Conservation (phyloP, 1,284 basidiomycete genomes). For the Hypsizygus ulmarius region DNA sequence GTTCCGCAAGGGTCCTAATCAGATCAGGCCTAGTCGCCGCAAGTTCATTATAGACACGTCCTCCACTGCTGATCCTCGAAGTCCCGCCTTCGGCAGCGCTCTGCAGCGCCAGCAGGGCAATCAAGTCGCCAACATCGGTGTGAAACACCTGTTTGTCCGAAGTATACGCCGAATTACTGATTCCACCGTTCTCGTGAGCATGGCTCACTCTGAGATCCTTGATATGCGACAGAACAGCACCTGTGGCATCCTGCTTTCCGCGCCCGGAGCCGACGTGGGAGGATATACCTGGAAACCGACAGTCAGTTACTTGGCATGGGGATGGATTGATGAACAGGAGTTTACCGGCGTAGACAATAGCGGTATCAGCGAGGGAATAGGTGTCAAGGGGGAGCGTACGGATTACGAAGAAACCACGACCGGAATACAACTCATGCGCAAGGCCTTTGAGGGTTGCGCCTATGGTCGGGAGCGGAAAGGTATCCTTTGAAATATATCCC, state of each 20-base stretch:
- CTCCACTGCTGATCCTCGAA: slow-evolving; percentile 43
- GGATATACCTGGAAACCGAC: slow-evolving; percentile 32
- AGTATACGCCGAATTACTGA: slow-evolving; percentile 45
- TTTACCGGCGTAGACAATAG: slow-evolving; percentile 34
- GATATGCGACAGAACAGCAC: slow-evolving; percentile 44
- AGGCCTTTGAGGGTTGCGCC: slow-evolving; percentile 28
- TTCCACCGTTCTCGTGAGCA: slow-evolving; percentile 35
- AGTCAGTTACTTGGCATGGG: not conserved
- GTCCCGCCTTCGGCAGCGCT: slow-evolving; percentile 40
- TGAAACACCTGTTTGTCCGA: slow-evolving; percentile 50
- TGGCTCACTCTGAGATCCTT: slow-evolving; percentile 43
- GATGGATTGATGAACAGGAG: not conserved
- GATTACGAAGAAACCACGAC: slow-evolving; percentile 41
- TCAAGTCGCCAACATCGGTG: slow-evolving; percentile 44
- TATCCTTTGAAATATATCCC: slow-evolving; percentile 29
- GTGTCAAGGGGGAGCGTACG: slow-evolving; percentile 35
- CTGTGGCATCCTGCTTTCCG: slow-evolving; percentile 40
- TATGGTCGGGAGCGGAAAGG: slow-evolving; percentile 37
- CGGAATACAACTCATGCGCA: slow-evolving; percentile 33
- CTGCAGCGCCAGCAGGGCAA: slow-evolving; percentile 40
- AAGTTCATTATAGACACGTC: slow-evolving; percentile 44
- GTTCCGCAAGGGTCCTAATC: slow-evolving; percentile 37
- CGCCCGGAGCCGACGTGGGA: slow-evolving; percentile 41
- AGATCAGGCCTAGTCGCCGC: slow-evolving; percentile 44
- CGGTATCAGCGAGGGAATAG: slow-evolving; percentile 34